Evolutionary conservation across 768 basidiomycete genomes (phyloP).

Genomic region (Inosperma sp.): DNA sequence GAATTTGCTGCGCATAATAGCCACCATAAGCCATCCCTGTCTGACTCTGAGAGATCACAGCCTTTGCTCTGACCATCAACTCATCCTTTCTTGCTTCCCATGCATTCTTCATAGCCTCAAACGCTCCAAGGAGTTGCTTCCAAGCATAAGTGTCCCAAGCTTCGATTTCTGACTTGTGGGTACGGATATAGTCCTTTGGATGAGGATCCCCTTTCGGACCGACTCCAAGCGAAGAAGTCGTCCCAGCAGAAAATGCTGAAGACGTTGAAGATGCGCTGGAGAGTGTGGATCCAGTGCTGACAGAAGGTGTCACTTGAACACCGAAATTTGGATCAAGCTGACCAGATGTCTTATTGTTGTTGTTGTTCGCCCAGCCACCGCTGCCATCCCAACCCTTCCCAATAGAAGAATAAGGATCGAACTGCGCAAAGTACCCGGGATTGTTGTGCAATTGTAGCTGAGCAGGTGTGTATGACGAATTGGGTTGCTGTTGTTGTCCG

Average conservation of each 20-base stretch:
- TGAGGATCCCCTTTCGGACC: slow-evolving; percentile 45
- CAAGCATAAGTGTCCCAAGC: slow-evolving; percentile 66
- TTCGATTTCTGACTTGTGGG: slow-evolving; percentile 64
- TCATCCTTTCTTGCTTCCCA: slow-evolving; percentile 63
- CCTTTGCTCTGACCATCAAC: slow-evolving; percentile 42
- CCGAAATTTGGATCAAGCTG: too few relatives aligned
- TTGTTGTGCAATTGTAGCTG: slow-evolving; percentile 46
- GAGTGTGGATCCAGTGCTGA: slow-evolving; percentile 20
- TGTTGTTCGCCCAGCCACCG: slow-evolving; percentile 17
- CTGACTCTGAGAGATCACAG: slow-evolving; percentile 43
- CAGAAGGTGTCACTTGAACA: slow-evolving; percentile 15
- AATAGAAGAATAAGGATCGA: slow-evolving; percentile 49
- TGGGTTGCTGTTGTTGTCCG: slow-evolving; percentile 27
- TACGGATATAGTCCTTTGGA: slow-evolving; percentile 63
- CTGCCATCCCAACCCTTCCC: slow-evolving; percentile 39
- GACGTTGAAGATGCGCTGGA: slow-evolving; percentile 13
- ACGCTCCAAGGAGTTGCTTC: slow-evolving; percentile 61
- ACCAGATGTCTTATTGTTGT: slow-evolving; percentile 15
- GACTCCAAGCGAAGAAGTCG: slow-evolving; percentile 16
- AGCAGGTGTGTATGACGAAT: slow-evolving; percentile 37
- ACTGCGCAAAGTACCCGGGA: slow-evolving; percentile 45
- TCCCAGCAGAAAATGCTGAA: slow-evolving; percentile 10
- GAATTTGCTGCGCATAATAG: slow-evolving; percentile 44
- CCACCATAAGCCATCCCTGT: slow-evolving; percentile 37
- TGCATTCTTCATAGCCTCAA: slow-evolving; percentile 60